phyloP scores from a whole-genome alignment of 352 stramenopile species.

The Pelagophyceae sp. region DNA sequence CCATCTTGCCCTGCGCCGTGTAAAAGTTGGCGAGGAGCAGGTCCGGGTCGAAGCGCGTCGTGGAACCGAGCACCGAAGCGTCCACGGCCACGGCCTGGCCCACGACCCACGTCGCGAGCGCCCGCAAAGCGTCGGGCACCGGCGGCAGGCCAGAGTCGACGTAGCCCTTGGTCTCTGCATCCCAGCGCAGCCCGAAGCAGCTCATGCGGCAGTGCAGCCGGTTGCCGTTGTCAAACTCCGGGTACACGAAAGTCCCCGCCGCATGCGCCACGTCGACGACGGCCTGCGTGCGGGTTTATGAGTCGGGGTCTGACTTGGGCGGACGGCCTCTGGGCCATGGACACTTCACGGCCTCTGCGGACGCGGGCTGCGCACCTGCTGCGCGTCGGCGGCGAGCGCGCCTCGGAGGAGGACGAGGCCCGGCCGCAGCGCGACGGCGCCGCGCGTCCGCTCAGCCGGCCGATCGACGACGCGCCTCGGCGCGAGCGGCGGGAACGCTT shows the following conservation, averaged over 20 bases:
- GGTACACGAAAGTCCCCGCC: constrained; percentile 41
- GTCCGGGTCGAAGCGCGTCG: constrained; percentile 43
- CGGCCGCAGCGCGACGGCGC: background rate
- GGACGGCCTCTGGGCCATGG: too few species aligned
- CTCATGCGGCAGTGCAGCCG: constrained; percentile 62
- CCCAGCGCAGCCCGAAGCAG: constrained; percentile 59
- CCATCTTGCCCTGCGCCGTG: constrained; percentile 58
- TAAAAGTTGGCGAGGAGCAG: constrained; percentile 65
- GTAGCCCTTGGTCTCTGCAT: constrained; percentile 59
- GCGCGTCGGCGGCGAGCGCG: background rate
- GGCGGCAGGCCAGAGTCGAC: constrained; percentile 29
- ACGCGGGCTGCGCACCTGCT: too few species aligned
- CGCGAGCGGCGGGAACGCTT: background rate
- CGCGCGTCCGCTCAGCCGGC: background rate
- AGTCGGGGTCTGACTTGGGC: too few species aligned
- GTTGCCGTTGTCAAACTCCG: constrained; percentile 56
- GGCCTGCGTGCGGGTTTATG: too few species aligned
- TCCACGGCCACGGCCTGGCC: constrained; percentile 40
- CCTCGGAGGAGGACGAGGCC: background rate
- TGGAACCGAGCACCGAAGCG: constrained; percentile 45
- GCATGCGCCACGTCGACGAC: constrained; percentile 40
- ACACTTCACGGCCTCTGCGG: too few species aligned
- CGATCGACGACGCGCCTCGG: background rate
- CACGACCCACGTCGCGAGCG: constrained; percentile 41
- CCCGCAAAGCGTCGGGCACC: constrained; percentile 39